Evolutionary conservation across 345 rosid species (phyloP), one percentile per base, ranked within the genome.

Genomic region (Moricandia moricandioides): DNA sequence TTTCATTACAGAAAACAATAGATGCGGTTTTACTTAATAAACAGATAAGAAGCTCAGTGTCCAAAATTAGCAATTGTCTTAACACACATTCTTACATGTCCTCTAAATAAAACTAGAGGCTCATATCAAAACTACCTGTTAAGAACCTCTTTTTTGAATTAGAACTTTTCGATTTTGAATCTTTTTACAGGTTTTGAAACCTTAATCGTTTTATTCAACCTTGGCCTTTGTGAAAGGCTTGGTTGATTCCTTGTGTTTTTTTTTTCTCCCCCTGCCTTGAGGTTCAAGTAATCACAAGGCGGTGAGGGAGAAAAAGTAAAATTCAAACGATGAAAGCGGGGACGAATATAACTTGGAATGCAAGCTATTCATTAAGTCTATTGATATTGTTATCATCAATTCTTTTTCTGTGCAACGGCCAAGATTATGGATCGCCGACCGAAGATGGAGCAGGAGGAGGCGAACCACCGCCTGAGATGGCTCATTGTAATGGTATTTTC

Each of bases 401-500:
- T 51, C 2, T 57, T n/a, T 8, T 67, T 17, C 43, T 75, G 0
- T 82, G 82, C 72, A 74, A 79, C 14, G 95, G 80, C 24, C 98
- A 93, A 80, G 88, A 84, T 66, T 74, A 82, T 49, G 78, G 65
- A 34, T 59, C 24, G 2, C 67, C 77, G 1, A 34, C 43, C 2
- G 47, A 86, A 71, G 18, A 64, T 4, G 80, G 75, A 55, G 66
- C 12, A 39, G 80, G 70, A 69, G 79, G 67, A 58, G 74, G 7
- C 1, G 84, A 87, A 2, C 88, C 95, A 0, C 89, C 93, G 0
- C 88, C 85, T 0, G 96, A 78, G 9, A 78, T 83, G 76, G 87
- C 86, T 0, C 7, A 24, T 3, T 95, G 99, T 62, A 83, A 88
- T 5, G 99, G 99, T 3, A 72, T 95, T 5, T 92, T 84, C 85